Base-by-base conservation (phyloP, 176 grass and related monocot species). In the Urochloa ruziziensis region DNA sequence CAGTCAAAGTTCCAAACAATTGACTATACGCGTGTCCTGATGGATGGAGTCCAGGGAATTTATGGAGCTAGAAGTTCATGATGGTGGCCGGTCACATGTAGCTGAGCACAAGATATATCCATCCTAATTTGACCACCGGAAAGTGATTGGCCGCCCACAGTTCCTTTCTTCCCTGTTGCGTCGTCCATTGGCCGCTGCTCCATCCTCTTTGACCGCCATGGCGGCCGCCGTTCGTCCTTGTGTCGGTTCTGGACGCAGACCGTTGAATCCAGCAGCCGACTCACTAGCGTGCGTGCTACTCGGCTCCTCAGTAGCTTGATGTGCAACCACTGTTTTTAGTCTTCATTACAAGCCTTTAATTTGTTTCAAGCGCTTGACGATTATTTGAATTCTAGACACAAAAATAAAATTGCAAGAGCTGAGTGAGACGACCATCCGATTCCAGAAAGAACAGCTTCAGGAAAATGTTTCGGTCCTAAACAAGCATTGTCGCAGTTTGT, bases 231-330 rank as follows among this genome's bases (percentile, higher is more conserved):
- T 19, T 46, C 43, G 43, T 52, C 17, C 5, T 59, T 21, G 11
- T 25, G 67, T 65, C 67, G 46, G 67, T 16, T 86, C 27, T 72
- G 64, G 29, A 37, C 23, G 42, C 65, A 33, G 42, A 80, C 76
- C 24, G 67, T 80, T 73, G 76, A 80, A 33, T 33, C 4, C 10
- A 21, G n/a, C 10, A 21, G n/a, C n/a, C 67, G 39, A 19, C 67
- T 17, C 44, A 47, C 44, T 14, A 30, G 14, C 25, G 8, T 68
- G 42, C 14, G 5, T 18, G 25, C 24, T 71, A 27, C 25, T 11
- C 69, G 43, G 42, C 15, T 30, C 16, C 52, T 6, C 39, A n/a
- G 52, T 21, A 53, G 19, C 32, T 67, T 67, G 54, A 67, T 6
- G 33, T 56, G 52, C 52, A 56, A 56, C 21, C 52, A 56, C 52